Evolutionary conservation across 805 yeast genomes (phyloP), one percentile per base, ranked within the genome.

Genomic region (Lipomyces japonicus): DNA sequence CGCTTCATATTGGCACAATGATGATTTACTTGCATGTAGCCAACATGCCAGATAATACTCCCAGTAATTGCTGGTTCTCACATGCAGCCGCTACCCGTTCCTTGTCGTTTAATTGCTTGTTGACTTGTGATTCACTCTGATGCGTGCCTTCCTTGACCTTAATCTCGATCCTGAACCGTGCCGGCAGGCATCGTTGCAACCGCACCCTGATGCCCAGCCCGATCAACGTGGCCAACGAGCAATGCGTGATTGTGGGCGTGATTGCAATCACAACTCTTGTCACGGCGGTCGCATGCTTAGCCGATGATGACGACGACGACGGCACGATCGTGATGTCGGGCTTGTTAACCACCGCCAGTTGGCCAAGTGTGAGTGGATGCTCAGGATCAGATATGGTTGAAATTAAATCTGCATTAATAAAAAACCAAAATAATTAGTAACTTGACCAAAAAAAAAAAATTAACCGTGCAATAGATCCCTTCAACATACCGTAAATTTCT

Each of bases 51-150:
- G 89, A 84, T 34, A 93, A 85, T n/a, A 93, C 99, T 26, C 81
- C 77, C 35, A 90, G 71, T 38, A 93, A 72, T 71, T 93, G 98
- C 50, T 86, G 95, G 63, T 93, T 93, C 64, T 93, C 98, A 68
- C 97, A 90, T 0, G 99, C 99, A 24, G 98, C 98, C 28, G 96
- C 95, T 0, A 93, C 97, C 55, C 99, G 74, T 69, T 93, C 99
- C 70, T 93, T 93, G 65, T 93, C 99, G 64, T 93, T 93, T 53
- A 93, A 75, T 70, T 93, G 99, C 65, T 91, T 91, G 69, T 93
- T 93, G 21, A 93, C 97, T 65, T 93, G 98, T 58, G 78, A 79
- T 65, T 93, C 98, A 64, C 95, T 86, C 67, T 93, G 97, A 65
- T 93, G 99, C 1, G 95, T 79, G 1, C 97, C 97, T 61, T 87